These are phyloP conservation scores for Stemphylium vesicarium DNA, from an alignment of 2,329 filamentous ascomycete species.

Conservation along the genomic window DNA sequence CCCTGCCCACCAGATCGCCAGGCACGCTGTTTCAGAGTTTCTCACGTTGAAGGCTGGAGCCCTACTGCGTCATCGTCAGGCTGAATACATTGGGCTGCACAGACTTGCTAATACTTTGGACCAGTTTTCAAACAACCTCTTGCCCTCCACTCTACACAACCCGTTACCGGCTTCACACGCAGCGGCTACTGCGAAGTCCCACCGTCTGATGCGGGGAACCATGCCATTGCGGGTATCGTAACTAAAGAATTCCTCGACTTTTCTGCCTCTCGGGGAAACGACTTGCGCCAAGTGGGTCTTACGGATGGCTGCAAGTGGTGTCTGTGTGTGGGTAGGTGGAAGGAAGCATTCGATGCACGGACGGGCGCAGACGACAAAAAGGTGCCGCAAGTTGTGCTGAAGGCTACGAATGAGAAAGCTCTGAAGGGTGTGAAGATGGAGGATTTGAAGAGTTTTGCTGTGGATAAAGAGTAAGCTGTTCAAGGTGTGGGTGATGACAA, in stretches of 20 bases:
- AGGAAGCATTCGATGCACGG: conserved; percentile 64
- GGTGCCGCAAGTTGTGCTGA: conserved; percentile 58
- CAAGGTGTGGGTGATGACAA: too few species aligned
- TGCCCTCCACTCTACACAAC: conserved; percentile 62
- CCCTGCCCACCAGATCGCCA: neutral
- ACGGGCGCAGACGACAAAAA: conserved; percentile 55
- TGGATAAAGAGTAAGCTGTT: conserved; percentile 38
- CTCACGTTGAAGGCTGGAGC: neutral
- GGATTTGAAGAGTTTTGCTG: conserved; percentile 59
- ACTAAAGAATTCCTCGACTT: conserved; percentile 69
- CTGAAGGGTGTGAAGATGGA: conserved; percentile 57
- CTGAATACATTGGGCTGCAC: neutral
- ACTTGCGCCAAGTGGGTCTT: conserved; percentile 62
- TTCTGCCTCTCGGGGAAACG: conserved; percentile 64
- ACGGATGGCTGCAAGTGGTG: conserved; percentile 68
- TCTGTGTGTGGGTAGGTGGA: conserved; percentile 65
- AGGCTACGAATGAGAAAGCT: conserved; percentile 61
- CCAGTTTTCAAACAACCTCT: conserved; percentile 49
- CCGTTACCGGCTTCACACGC: conserved; percentile 66
- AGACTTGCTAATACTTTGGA: neutral
- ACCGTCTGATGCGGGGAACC: conserved; percentile 63
- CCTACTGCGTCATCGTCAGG: too few species aligned
- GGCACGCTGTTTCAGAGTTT: conserved; percentile 8
- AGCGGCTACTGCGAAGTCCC: conserved; percentile 67
- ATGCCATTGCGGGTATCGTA: conserved; percentile 63